phyloP scores from a whole-genome alignment of 164 flowering plant species.

The Vitis rupestris region DNA sequence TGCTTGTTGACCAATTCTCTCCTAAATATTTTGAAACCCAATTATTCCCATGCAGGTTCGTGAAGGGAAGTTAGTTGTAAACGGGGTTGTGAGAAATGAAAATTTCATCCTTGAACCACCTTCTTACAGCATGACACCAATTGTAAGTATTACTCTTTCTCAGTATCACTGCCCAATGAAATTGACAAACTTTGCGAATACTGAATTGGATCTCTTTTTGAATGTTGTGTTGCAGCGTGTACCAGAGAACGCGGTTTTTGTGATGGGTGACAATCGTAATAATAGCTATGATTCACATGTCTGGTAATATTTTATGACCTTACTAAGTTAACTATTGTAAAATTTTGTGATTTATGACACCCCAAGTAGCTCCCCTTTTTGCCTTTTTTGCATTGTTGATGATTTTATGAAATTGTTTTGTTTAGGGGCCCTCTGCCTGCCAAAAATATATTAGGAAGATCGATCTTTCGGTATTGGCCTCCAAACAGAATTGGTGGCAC shows the following conservation, averaged over 20 bases:
- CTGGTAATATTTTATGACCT: slow-evolving; percentile 49
- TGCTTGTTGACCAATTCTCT: not conserved
- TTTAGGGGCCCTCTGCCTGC: slow-evolving; percentile 92
- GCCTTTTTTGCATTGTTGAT: not conserved
- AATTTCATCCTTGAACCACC: slow-evolving; percentile 78
- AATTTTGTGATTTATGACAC: not conserved
- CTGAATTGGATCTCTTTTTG: not conserved
- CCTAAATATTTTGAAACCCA: not conserved
- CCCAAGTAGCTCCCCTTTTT: not conserved
- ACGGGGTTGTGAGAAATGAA: slow-evolving; percentile 77
- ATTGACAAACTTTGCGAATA: not conserved
- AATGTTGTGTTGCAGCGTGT: slow-evolving; percentile 51
- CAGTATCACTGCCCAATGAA: not conserved
- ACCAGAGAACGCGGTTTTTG: slow-evolving; percentile 87
- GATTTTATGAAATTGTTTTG: not conserved
- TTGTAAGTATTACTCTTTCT: slow-evolving; percentile 36
- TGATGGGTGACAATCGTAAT: slow-evolving; percentile 99
- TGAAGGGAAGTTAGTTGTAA: slow-evolving; percentile 78
- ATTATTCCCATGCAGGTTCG: slow-evolving; percentile 59
- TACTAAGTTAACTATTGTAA: not conserved
- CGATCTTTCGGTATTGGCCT: slow-evolving; percentile 91
- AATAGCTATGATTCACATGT: slow-evolving; percentile 99
- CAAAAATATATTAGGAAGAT: slow-evolving; percentile 91
- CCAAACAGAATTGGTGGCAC: slow-evolving; percentile 83
- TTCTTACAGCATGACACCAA: slow-evolving; percentile 75